phyloP scores from a whole-genome alignment of 2,329 filamentous ascomycete species.

The Aureobasidium zeae region DNA sequence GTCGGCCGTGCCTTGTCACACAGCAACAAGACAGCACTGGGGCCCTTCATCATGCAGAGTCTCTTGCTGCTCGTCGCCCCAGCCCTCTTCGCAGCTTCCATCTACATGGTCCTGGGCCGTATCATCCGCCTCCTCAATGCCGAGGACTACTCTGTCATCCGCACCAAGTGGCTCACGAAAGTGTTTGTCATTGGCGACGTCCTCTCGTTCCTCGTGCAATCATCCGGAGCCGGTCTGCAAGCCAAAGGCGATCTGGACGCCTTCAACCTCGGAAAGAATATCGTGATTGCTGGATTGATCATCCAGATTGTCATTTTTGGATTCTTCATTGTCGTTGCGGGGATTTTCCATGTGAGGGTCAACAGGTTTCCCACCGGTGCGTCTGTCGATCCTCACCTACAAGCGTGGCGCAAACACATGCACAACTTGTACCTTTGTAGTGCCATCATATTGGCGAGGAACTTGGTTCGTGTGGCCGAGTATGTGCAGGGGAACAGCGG shows the following conservation, averaged over 20 bases:
- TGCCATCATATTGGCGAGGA: constrained; percentile 41
- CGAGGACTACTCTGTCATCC: constrained; percentile 37
- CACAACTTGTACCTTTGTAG: constrained; percentile 36
- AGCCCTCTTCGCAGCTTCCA: constrained; percentile 41
- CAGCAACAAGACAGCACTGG: constrained; percentile 24
- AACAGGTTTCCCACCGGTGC: constrained; percentile 19
- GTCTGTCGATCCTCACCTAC: constrained; percentile 22
- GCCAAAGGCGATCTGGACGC: constrained; percentile 25
- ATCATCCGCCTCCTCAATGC: constrained; percentile 35
- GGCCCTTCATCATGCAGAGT: constrained; percentile 35
- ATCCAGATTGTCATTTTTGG: constrained; percentile 44
- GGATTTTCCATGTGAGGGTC: constrained; percentile 25
- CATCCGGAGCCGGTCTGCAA: constrained; percentile 35
- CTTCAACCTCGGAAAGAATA: constrained; percentile 31
- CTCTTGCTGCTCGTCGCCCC: constrained; percentile 42
- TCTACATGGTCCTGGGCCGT: constrained; percentile 43
- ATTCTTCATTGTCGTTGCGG: constrained; percentile 35
- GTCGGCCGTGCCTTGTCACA: constrained; percentile 39
- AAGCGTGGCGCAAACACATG: constrained; percentile 35
- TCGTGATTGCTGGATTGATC: constrained; percentile 41
- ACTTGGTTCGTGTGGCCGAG: constrained; percentile 42
- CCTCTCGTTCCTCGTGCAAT: constrained; percentile 40
- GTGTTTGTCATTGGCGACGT: constrained; percentile 42
- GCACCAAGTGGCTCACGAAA: constrained; percentile 37
- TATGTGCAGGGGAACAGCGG: constrained; percentile 39